phyloP scores from a whole-genome alignment of 176 grass and related monocot species.

The Lolium rigidum region DNA sequence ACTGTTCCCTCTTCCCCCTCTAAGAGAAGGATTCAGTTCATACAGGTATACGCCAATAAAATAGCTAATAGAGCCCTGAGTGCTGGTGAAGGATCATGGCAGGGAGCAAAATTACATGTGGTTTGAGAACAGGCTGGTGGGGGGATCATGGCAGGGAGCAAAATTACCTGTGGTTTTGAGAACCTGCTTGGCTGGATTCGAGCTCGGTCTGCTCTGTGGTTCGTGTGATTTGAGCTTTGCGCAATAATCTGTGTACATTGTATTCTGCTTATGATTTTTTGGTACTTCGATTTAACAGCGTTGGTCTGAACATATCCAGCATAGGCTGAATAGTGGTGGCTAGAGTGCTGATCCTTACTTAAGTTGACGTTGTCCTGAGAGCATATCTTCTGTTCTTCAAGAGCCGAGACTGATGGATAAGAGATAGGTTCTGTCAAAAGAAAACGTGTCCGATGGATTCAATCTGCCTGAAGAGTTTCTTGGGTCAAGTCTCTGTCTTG shows the following conservation, averaged over 20 bases:
- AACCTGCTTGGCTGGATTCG: background rate
- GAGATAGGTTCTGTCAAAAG: background rate
- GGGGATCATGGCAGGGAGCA: too few species aligned
- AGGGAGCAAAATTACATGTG: background rate
- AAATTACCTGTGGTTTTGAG: background rate
- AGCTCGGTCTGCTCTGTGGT: background rate
- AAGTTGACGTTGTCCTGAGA: background rate
- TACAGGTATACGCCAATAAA: constrained; percentile 35
- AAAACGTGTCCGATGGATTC: too few species aligned
- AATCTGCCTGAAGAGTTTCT: background rate
- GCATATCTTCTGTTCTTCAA: background rate
- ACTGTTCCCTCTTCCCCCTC: background rate
- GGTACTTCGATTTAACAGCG: background rate
- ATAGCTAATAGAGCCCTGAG: background rate
- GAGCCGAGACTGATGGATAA: background rate
- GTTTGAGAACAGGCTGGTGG: too few species aligned
- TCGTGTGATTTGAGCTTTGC: background rate
- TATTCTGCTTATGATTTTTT: background rate
- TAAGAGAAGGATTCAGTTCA: constrained; percentile 41
- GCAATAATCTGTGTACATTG: background rate
- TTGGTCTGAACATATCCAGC: background rate
- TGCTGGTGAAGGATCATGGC: background rate
- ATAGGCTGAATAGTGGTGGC: background rate
- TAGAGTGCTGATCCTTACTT: background rate
- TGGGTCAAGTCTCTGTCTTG: background rate